A percentile compares a stretch with the other conserved stretches of the same genome.
Evolutionary conservation across 371 early-diverging fungal genomes (phyloP).

Genomic region (Sporodiniella umbellata): DNA sequence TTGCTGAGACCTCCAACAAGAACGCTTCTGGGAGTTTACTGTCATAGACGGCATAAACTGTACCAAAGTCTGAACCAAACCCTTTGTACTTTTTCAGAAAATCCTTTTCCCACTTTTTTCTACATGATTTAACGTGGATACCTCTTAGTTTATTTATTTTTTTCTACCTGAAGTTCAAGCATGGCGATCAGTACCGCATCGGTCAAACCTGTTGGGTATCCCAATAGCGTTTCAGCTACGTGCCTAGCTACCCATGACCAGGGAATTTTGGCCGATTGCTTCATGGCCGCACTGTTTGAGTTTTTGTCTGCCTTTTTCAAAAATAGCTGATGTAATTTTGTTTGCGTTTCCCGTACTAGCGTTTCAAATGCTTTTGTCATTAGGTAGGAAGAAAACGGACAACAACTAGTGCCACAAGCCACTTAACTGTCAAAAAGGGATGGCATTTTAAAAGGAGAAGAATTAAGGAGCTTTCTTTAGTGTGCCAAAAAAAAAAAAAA

Average conservation of each 20-base stretch:
- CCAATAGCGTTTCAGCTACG: slow-evolving; percentile 10
- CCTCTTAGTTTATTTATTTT: background rate
- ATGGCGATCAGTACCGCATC: slow-evolving; percentile 12
- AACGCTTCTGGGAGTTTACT: background rate
- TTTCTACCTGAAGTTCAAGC: slow-evolving; percentile 19
- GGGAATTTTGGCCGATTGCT: slow-evolving; percentile 14
- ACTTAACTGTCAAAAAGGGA: background rate
- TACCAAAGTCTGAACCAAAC: slow-evolving; percentile 16
- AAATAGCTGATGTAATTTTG: slow-evolving; percentile 9
- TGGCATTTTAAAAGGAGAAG: background rate
- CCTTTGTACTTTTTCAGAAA: slow-evolving; percentile 19
- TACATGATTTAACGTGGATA: background rate
- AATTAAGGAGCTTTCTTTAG: background rate
- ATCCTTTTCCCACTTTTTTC: slow-evolving; percentile 22
- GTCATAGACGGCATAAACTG: slow-evolving; percentile 23
- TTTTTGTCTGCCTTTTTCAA: slow-evolving; percentile 15
- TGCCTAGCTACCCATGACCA: slow-evolving; percentile 29
- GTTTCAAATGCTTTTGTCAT: slow-evolving; percentile 17
- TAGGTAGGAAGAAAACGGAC: background rate
- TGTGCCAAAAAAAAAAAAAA: background rate
- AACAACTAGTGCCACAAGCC: background rate
- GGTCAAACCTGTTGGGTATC: slow-evolving; percentile 26
- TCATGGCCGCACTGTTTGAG: slow-evolving; percentile 3
- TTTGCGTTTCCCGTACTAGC: slow-evolving; percentile 12
- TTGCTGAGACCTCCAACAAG: slow-evolving; percentile 12